Percentiles rank a stretch among this genome's conserved stretches.
These are phyloP conservation scores for Backusella tarrabulga DNA, from an alignment of 192 early-diverging fungal species.

Conservation along the genomic window DNA sequence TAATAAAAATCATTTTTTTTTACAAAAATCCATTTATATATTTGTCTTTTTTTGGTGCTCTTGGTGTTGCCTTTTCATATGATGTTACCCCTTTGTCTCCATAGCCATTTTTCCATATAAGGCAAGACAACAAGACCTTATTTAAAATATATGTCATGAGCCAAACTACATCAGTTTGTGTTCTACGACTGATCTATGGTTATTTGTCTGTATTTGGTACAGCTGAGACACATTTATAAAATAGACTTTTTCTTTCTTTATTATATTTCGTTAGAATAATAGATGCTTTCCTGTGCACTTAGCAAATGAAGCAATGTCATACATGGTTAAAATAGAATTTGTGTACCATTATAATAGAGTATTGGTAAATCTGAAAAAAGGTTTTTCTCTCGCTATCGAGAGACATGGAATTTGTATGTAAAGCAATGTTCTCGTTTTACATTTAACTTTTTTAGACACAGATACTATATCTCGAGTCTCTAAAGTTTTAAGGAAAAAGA, in stretches of 20 bases:
- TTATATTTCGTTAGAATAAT: background rate
- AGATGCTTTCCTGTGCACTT: background rate
- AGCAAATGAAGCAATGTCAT: background rate
- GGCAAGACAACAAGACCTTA: background rate
- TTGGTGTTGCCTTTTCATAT: too few species aligned
- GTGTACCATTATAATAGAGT: background rate
- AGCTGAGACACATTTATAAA: background rate
- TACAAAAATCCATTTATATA: too few species aligned
- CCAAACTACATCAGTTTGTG: background rate
- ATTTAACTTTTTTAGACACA: background rate
- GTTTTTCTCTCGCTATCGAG: background rate
- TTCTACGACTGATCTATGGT: background rate
- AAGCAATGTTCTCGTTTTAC: background rate
- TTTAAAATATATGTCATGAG: background rate
- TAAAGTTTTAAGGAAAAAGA: background rate
- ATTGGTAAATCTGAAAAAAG: background rate
- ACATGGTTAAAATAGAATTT: background rate
- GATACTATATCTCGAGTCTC: background rate
- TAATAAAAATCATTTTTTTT: too few species aligned
- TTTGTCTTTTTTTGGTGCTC: too few species aligned
- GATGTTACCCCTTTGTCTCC: background rate
- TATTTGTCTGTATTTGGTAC: background rate
- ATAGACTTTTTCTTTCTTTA: background rate
- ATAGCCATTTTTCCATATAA: background rate
- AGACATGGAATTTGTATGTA: background rate